Evolutionary conservation across 2,329 filamentous ascomycete species (phyloP).

Genomic region (Aspergillus glaucus): DNA sequence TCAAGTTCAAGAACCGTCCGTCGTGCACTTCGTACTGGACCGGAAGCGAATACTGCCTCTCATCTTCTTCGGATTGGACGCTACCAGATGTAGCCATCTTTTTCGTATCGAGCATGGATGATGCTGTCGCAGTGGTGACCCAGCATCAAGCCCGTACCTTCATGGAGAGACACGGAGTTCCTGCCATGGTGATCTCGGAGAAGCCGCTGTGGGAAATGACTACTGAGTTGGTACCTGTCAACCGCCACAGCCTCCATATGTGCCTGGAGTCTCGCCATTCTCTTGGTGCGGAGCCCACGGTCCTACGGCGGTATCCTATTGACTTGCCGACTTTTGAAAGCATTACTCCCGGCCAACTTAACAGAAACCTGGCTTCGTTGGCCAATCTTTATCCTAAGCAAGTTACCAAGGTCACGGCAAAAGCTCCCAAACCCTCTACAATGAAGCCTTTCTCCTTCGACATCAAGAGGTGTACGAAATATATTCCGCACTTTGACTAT

Average conservation of each 20-base stretch:
- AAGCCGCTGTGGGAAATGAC: conserved; percentile 35
- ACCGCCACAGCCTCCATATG: conserved; percentile 38
- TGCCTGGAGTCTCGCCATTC: conserved; percentile 36
- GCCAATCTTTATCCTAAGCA: conserved; percentile 26
- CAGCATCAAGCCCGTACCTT: conserved; percentile 33
- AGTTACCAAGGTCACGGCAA: conserved; percentile 12
- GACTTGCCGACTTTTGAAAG: conserved; percentile 44
- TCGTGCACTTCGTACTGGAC: conserved; percentile 33
- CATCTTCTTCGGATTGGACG: conserved; percentile 36
- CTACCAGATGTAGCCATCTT: conserved; percentile 43
- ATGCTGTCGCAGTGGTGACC: conserved; percentile 19
- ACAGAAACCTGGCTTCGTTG: conserved; percentile 41
- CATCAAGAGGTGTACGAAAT: conserved; percentile 20
- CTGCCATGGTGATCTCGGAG: conserved; percentile 40
- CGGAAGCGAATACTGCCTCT: conserved; percentile 31
- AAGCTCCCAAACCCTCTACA: conserved; percentile 6
- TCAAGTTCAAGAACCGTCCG: conserved; percentile 36
- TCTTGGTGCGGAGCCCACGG: conserved; percentile 25
- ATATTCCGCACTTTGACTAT: conserved; percentile 18
- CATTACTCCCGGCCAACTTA: conserved; percentile 42
- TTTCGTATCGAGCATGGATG: conserved; percentile 35
- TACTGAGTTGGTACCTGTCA: conserved; percentile 31
- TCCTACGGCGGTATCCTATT: conserved; percentile 38
- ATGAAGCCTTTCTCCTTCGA: conserved; percentile 10
- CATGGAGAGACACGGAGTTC: conserved; percentile 39